Evolutionary conservation across 352 stramenopile genomes (phyloP), one percentile per base, ranked within the genome.

Genomic region (Pythium dissimile): DNA sequence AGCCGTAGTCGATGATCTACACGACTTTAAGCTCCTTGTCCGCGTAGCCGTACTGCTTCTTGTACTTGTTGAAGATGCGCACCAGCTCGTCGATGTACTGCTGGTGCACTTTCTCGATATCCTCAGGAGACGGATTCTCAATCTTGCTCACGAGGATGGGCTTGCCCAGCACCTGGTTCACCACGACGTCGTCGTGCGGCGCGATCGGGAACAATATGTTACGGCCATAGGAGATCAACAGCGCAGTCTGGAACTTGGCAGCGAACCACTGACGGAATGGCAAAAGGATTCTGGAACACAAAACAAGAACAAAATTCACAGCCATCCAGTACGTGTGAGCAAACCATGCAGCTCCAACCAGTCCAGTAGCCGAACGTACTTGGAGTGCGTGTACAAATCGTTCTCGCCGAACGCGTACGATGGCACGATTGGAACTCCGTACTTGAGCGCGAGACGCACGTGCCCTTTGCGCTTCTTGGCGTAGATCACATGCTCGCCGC

Each of bases 61-160:
- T 95, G 78, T 93, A 90, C 71, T 87, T 88, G 51, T 91, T 72
- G 57, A 88, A 95, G 45, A 93, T 75, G 27, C 80, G 80, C 47
- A 84, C 67, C 24, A 93, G 81, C 48, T 91, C 81, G 13, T 45
- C 64, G 16, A 90, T 66, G 64, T 92, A 95, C n/a, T n/a, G n/a
- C n/a, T n/a, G n/a, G n/a, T n/a, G n/a, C n/a, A n/a, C n/a, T n/a
- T n/a, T n/a, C n/a, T n/a, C n/a, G n/a, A n/a, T n/a, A n/a, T n/a
- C n/a, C n/a, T n/a, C n/a, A n/a, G n/a, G n/a, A n/a, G n/a, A n/a
- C 20, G 81, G 83, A 27, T 86, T 54, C 16, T 71, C 70, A 2
- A 64, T 81, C 59, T 87, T 89, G 5, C 79, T 56, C n/a, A 91
- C 79, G 5, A 42, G 21, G 52, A 95, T 90, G 2, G 81, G 80